These are phyloP conservation scores for Diplodia seriata DNA, from an alignment of 2,329 filamentous ascomycete species.

Conservation along the genomic window DNA sequence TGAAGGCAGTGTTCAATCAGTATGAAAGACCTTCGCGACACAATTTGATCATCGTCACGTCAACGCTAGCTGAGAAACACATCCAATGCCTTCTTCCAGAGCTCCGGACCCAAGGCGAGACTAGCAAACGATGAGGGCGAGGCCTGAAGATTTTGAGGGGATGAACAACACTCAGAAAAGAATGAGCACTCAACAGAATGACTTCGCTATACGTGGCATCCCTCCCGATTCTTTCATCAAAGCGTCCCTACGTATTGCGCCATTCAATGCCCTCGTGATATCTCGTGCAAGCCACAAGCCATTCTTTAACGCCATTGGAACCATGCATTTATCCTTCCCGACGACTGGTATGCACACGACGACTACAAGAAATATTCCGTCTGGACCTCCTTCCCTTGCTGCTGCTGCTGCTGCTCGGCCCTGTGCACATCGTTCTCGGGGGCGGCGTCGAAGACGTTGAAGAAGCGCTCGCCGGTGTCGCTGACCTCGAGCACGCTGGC, in stretches of 20 bases:
- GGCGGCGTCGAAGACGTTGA: conserved; percentile 97
- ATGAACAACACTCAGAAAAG: not conserved
- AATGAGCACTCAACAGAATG: not conserved
- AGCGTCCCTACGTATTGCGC: conserved; percentile 15
- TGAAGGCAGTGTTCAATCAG: too few species aligned
- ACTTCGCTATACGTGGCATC: conserved; percentile 13
- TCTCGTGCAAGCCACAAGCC: conserved; percentile 22
- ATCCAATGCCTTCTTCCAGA: too few species aligned
- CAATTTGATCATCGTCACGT: too few species aligned
- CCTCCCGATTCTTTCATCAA: not conserved
- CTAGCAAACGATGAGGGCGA: not conserved
- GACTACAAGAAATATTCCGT: conserved; percentile 72
- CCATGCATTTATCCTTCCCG: too few species aligned
- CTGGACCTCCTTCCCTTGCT: conserved; percentile 74
- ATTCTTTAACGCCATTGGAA: conserved; percentile 13
- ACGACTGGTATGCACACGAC: conserved; percentile 42
- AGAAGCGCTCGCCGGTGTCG: conserved; percentile 89
- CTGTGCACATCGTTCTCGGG: conserved; percentile 94
- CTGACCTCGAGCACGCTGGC: conserved; percentile 96
- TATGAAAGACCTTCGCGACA: too few species aligned
- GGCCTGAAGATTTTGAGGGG: not conserved
- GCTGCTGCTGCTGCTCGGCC: conserved; percentile 75
- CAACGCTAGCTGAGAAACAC: too few species aligned
- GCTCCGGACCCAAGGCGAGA: too few species aligned
- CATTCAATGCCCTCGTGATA: conserved; percentile 29